Percentiles rank a stretch among this genome's conserved stretches.
These are phyloP conservation scores for Volutella citrinella DNA, from an alignment of 2,329 filamentous ascomycete genomes.

Conservation along the genomic window DNA sequence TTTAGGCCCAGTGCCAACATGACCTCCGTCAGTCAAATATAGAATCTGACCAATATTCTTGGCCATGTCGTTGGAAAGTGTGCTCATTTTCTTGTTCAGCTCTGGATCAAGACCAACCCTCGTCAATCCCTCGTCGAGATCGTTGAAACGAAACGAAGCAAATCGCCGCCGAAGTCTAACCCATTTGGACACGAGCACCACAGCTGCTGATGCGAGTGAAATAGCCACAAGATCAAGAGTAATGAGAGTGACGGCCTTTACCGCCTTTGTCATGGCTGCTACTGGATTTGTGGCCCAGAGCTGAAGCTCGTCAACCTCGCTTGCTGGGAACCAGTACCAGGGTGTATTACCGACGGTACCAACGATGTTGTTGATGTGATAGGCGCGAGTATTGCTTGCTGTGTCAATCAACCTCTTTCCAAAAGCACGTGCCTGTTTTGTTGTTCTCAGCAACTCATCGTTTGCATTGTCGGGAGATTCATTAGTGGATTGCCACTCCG, in stretches of 20 bases:
- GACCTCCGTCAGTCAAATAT: constrained; percentile 27
- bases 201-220: constrained; percentile 7
- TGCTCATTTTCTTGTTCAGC: constrained; percentile 6
- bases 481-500: constrained; percentile 5
- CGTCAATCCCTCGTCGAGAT: neutral
- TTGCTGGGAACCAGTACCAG: constrained; percentile 22
- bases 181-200: constrained; percentile 1
- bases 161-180: constrained; percentile 1
- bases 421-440: constrained; percentile 1
- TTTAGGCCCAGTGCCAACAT: constrained; percentile 27
- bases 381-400: constrained; percentile 7
- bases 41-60: constrained; percentile 18
- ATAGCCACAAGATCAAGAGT: constrained; percentile 1
- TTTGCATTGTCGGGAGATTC: constrained; percentile 3
- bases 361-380: constrained; percentile 19
- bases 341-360: constrained; percentile 18
- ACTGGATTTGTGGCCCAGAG: constrained; percentile 17
- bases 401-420: constrained; percentile 14
- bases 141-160: neutral
- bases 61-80: constrained; percentile 14
- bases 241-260: constrained; percentile 4
- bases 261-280: constrained; percentile 1
- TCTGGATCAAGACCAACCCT: constrained; percentile 13
- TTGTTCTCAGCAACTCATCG: constrained; percentile 6
- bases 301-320: constrained; percentile 13